These are phyloP conservation scores for Aquilaria agallochum DNA, from an alignment of 441 rosid species.

Conservation along the genomic window DNA sequence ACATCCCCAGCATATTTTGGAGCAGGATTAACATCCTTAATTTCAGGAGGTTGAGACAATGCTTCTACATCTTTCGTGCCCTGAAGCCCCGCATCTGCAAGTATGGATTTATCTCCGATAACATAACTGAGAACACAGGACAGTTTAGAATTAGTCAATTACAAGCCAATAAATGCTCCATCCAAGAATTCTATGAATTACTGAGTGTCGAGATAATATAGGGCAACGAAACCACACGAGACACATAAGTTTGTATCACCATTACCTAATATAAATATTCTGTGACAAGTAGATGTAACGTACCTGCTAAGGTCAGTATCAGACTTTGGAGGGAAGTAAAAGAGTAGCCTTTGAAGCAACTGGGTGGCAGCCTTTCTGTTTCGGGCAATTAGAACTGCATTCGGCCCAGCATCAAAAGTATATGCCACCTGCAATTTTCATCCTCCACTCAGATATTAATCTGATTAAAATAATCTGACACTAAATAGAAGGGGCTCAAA, in stretches of 20 bases:
- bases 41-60: slow-evolving; percentile 49
- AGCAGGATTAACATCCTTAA: slow-evolving; percentile 38
- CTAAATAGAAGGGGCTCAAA: too few species aligned
- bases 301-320: slow-evolving; percentile 74
- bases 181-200: slow-evolving; percentile 9
- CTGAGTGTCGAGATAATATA: background rate
- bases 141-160: background rate
- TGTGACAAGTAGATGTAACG: background rate
- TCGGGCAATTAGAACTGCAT: slow-evolving; percentile 82
- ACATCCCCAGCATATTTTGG: slow-evolving; percentile 68
- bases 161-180: background rate
- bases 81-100: slow-evolving; percentile 67
- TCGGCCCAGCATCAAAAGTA: slow-evolving; percentile 96
- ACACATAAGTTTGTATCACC: background rate
- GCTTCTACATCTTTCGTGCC: slow-evolving; percentile 53
- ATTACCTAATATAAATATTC: background rate
- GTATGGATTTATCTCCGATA: slow-evolving; percentile 75
- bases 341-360: slow-evolving; percentile 76
- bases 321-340: slow-evolving; percentile 74
- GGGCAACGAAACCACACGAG: too few species aligned
- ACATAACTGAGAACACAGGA: slow-evolving; percentile 50
- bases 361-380: slow-evolving; percentile 65
- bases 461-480: background rate
- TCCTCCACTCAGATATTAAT: slow-evolving; percentile 12
- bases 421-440: slow-evolving; percentile 68